phyloP scores from a whole-genome alignment of 129 eudicot genomes.

The Helianthus tuberosus region DNA sequence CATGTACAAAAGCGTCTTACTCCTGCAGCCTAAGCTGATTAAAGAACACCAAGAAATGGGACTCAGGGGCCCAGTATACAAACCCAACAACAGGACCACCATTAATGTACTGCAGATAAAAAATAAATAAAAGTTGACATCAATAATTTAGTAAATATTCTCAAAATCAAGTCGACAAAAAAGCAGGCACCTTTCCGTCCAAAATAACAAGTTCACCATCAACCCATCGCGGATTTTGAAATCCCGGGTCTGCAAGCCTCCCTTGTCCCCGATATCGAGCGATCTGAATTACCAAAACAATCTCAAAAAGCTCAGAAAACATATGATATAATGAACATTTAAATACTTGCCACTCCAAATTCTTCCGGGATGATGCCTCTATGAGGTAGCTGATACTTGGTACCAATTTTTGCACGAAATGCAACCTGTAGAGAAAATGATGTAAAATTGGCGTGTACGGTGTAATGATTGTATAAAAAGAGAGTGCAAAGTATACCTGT shows the following conservation, averaged over 20 bases:
- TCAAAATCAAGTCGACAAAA: neutral
- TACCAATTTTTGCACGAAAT: conserved; percentile 98
- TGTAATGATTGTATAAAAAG: conserved; percentile 5
- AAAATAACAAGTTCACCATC: conserved; percentile 96
- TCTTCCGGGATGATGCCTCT: conserved; percentile 97
- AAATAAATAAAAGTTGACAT: neutral
- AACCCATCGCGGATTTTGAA: conserved; percentile 89
- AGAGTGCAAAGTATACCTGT: conserved; percentile 53
- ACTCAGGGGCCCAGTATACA: conserved; percentile 84
- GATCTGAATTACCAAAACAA: conserved; percentile 52
- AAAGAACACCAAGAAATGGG: conserved; percentile 82
- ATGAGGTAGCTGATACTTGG: conserved; percentile 88
- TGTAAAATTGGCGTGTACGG: neutral
- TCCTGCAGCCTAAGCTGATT: conserved; percentile 73
- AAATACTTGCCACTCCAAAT: conserved; percentile 86
- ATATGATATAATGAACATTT: neutral
- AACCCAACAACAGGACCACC: conserved; percentile 89
- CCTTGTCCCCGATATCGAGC: conserved; percentile 99
- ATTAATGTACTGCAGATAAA: conserved; percentile 63
- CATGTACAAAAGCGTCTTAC: conserved; percentile 45
- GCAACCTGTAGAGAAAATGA: conserved; percentile 62
- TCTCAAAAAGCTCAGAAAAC: conserved; percentile 14
- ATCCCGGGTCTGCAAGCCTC: conserved; percentile 91
- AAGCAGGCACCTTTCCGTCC: conserved; percentile 81
- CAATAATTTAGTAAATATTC: neutral